phyloP scores from a whole-genome alignment of 129 eudicot species.

The Tanacetum coccineum region DNA sequence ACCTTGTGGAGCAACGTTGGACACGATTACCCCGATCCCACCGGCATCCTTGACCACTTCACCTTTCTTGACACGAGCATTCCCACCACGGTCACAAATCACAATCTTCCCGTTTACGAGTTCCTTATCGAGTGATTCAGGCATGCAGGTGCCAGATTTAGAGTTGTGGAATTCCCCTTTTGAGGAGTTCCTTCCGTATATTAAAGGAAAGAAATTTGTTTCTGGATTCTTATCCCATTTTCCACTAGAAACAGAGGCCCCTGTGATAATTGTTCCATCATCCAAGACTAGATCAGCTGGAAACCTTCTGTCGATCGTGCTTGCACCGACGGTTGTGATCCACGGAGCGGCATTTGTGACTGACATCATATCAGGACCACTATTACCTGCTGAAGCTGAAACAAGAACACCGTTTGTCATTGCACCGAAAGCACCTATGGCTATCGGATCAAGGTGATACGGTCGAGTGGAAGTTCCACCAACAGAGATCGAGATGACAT shows the following conservation, averaged over 20 bases:
- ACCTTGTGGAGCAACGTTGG: slow-evolving; percentile 54
- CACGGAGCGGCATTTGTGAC: slow-evolving; percentile 81
- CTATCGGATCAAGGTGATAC: slow-evolving; percentile 57
- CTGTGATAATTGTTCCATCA: slow-evolving; percentile 51
- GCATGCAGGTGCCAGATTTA: slow-evolving; percentile 40
- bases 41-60: slow-evolving; percentile 55
- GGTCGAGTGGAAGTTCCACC: slow-evolving; percentile 47
- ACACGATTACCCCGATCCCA: slow-evolving; percentile 66
- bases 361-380: slow-evolving; percentile 47
- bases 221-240: slow-evolving; percentile 7
- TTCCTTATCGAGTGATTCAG: slow-evolving; percentile 45
- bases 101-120: slow-evolving; percentile 61
- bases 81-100: slow-evolving; percentile 59
- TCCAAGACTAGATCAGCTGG: slow-evolving; percentile 56
- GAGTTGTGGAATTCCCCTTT: not conserved
- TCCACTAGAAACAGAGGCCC: slow-evolving; percentile 55
- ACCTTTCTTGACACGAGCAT: slow-evolving; percentile 52
- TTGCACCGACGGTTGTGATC: slow-evolving; percentile 77
- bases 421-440: slow-evolving; percentile 79
- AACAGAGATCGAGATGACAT: slow-evolving; percentile 62
- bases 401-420: slow-evolving; percentile 65
- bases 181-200: slow-evolving; percentile 52
- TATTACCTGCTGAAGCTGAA: slow-evolving; percentile 82
- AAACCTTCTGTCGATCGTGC: slow-evolving; percentile 77
- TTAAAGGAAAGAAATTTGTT: slow-evolving; percentile 36